Percentiles rank a stretch among this genome's conserved stretches.
Conservation (phyloP, 441 rosid genomes). For the Rhodomyrtus psidioides region DNA sequence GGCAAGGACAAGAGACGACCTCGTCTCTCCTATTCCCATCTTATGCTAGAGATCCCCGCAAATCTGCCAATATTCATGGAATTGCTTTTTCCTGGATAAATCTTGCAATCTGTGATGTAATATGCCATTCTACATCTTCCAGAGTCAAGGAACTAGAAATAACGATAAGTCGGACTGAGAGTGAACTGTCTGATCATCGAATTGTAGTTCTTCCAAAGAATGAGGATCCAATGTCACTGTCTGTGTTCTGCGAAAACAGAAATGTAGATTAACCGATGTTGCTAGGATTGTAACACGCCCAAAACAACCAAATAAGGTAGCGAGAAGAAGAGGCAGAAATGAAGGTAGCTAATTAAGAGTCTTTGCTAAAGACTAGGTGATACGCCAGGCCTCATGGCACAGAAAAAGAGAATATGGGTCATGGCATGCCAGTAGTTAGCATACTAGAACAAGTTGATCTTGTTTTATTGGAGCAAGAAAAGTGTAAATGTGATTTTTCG, state of each 20-base stretch:
- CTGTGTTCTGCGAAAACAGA: conserved; percentile 59
- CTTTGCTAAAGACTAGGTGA: not conserved
- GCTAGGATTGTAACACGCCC: not conserved
- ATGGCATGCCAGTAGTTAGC: not conserved
- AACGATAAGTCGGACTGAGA: not conserved
- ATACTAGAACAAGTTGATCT: not conserved
- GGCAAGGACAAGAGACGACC: not conserved
- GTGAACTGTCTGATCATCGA: conserved; percentile 25
- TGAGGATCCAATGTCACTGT: conserved; percentile 80
- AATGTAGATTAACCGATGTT: not conserved
- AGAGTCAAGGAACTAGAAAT: not conserved
- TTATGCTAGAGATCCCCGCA: not conserved
- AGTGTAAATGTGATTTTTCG: not conserved
- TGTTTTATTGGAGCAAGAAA: not conserved
- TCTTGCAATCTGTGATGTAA: not conserved
- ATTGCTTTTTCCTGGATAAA: not conserved
- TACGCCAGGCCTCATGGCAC: not conserved
- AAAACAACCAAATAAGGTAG: not conserved
- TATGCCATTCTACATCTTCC: not conserved
- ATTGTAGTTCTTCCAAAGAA: conserved; percentile 77
- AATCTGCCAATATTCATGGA: not conserved
- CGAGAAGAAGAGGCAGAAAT: not conserved
- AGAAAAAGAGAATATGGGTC: not conserved
- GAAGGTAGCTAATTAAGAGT: not conserved
- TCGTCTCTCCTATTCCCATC: not conserved